Percentiles rank a stretch among this genome's conserved stretches.
phyloP scores from a whole-genome alignment of 345 rosid species.

The Rhodamnia argentea region DNA sequence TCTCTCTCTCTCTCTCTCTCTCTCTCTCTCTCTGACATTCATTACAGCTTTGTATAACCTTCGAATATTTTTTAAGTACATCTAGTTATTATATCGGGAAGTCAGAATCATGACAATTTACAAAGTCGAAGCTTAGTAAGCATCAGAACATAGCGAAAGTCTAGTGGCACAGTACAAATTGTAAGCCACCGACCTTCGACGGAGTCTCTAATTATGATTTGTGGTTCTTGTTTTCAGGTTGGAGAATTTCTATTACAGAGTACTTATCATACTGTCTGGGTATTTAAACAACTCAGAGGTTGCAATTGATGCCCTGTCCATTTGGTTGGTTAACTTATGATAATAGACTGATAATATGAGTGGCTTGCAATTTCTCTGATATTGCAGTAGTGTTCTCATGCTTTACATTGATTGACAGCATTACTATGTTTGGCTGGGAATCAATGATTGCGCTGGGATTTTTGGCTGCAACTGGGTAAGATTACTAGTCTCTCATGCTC shows the following conservation, averaged over 20 bases:
- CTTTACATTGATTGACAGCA: constrained; percentile 11
- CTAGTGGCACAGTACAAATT: not conserved
- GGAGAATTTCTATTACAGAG: constrained; percentile 46
- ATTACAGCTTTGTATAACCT: not conserved
- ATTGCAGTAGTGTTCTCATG: not conserved
- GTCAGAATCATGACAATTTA: not conserved
- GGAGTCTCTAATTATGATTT: not conserved
- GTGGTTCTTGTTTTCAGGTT: constrained; percentile 18
- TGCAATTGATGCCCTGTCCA: constrained; percentile 45
- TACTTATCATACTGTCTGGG: constrained; percentile 37
- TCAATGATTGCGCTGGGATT: constrained; percentile 57
- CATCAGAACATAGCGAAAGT: not conserved
- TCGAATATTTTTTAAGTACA: not conserved
- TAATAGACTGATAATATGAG: not conserved
- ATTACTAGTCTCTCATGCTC: not conserved
- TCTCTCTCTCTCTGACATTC: not conserved
- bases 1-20: not conserved
- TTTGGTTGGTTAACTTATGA: constrained; percentile 21
- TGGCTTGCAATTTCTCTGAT: not conserved
- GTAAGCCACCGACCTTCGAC: not conserved
- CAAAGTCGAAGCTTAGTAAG: not conserved
- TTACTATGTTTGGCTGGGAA: constrained; percentile 39
- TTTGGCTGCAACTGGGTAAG: constrained; percentile 54
- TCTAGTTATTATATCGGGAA: not conserved
- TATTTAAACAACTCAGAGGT: constrained; percentile 27